phyloP scores from a whole-genome alignment of 176 grass and related monocot species.

The Oryza glaberrima region DNA sequence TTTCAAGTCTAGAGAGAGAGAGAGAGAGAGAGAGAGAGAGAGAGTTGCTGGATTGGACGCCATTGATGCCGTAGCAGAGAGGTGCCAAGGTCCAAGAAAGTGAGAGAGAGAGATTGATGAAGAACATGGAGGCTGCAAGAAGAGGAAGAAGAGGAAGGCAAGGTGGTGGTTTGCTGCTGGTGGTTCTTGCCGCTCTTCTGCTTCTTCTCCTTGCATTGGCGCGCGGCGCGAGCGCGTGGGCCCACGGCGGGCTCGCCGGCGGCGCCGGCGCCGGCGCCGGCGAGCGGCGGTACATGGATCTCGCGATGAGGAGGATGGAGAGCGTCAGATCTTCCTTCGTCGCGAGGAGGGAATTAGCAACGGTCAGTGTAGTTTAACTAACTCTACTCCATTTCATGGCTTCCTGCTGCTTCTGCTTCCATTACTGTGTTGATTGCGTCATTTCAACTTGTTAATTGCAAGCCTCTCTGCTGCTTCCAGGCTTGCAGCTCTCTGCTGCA shows the following conservation, averaged over 20 bases:
- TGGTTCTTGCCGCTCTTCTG: slow-evolving; percentile 7
- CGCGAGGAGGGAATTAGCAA: slow-evolving; percentile 37
- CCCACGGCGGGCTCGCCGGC: background rate
- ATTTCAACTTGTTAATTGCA: slow-evolving; percentile 1
- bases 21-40: too few species aligned
- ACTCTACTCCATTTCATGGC: background rate
- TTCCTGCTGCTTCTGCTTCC: background rate
- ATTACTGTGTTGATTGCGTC: background rate
- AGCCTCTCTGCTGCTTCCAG: background rate
- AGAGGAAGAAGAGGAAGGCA: background rate
- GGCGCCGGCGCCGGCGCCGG: background rate
- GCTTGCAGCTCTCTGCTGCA: background rate
- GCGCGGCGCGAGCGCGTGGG: slow-evolving; percentile 32
- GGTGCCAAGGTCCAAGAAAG: slow-evolving; percentile 8
- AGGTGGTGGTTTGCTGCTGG: background rate
- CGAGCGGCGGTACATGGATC: slow-evolving; percentile 52
- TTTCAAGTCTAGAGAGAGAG: slow-evolving; percentile 4
- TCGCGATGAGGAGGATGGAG: slow-evolving; percentile 42
- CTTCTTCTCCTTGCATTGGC: slow-evolving; percentile 10
- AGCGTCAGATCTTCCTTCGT: slow-evolving; percentile 60
- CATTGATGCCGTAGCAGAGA: slow-evolving; percentile 36
- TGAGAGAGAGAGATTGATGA: background rate
- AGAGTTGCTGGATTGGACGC: background rate
- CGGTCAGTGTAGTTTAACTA: slow-evolving; percentile 26
- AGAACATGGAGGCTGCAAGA: background rate